Conservation (phyloP, 441 rosid species). For the Bocquillonia castaneifolia region DNA sequence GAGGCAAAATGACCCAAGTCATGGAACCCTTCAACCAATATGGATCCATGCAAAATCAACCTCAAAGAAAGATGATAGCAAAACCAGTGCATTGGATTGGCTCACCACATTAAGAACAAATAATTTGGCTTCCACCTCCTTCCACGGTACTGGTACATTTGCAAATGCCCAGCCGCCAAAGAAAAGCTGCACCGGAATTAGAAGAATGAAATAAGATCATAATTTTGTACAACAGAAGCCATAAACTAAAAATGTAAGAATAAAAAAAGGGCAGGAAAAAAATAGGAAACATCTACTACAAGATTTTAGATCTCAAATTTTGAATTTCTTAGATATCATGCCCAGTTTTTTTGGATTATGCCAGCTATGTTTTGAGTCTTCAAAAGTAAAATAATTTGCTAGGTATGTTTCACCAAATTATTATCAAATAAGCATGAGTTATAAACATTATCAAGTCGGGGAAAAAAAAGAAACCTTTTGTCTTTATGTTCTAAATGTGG, state of each 20-base stretch:
- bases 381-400: not conserved
- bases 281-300: not conserved
- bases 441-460: not conserved
- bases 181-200: constrained; percentile 46
- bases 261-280: not conserved
- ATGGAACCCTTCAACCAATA: not conserved
- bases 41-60: not conserved
- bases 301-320: not conserved
- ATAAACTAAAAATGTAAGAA: not conserved
- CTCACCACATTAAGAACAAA: constrained; percentile 84
- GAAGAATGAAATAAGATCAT: constrained; percentile 22
- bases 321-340: not conserved
- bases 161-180: constrained; percentile 60
- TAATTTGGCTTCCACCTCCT: constrained; percentile 77
- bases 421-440: not conserved
- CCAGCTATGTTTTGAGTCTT: not conserved
- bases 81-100: constrained; percentile 1
- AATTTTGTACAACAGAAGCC: not conserved
- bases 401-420: not conserved
- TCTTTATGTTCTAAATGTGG: not conserved
- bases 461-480: not conserved
- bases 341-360: not conserved
- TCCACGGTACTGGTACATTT: constrained; percentile 62
- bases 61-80: not conserved
- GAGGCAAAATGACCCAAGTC: not conserved